These are phyloP conservation scores for Parafenestella ontariensis DNA, from an alignment of 2,329 filamentous ascomycete genomes.

Conservation along the genomic window DNA sequence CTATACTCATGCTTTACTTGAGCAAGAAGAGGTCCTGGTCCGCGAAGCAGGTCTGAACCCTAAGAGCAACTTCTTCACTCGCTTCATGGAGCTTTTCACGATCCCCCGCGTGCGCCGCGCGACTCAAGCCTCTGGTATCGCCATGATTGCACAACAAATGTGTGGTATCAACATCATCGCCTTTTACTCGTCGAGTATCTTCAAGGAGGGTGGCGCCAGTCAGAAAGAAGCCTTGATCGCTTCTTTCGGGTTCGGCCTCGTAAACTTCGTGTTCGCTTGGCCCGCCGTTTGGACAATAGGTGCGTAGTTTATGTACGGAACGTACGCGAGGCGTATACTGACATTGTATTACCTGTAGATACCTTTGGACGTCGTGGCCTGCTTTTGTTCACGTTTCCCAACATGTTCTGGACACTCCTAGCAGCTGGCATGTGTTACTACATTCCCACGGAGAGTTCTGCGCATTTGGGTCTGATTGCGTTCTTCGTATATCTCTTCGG, in stretches of 20 bases:
- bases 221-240: slow-evolving; percentile 57
- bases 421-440: slow-evolving; percentile 61
- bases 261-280: slow-evolving; percentile 66
- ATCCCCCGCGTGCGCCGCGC: slow-evolving; percentile 74
- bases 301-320: not conserved
- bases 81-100: slow-evolving; percentile 66
- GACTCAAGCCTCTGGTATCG: slow-evolving; percentile 76
- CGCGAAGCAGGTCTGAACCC: slow-evolving; percentile 41
- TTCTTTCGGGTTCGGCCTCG: slow-evolving; percentile 65
- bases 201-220: slow-evolving; percentile 56
- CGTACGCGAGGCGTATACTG: not conserved
- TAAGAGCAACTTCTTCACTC: slow-evolving; percentile 50
- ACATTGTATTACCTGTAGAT: slow-evolving; percentile 8
- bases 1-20: slow-evolving; percentile 50
- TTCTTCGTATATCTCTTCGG: slow-evolving; percentile 66
- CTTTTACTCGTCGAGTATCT: slow-evolving; percentile 61
- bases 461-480: slow-evolving; percentile 59
- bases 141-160: slow-evolving; percentile 76
- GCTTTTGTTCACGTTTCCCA: slow-evolving; percentile 57
- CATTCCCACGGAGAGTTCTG: slow-evolving; percentile 51
- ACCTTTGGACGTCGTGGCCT: slow-evolving; percentile 60
- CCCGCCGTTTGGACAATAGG: slow-evolving; percentile 65
- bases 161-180: slow-evolving; percentile 60
- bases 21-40: slow-evolving; percentile 44
- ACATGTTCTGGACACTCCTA: slow-evolving; percentile 58